Conservation (phyloP, 2,329 filamentous ascomycete genomes). For the Allantophomopsis lycopodina region DNA sequence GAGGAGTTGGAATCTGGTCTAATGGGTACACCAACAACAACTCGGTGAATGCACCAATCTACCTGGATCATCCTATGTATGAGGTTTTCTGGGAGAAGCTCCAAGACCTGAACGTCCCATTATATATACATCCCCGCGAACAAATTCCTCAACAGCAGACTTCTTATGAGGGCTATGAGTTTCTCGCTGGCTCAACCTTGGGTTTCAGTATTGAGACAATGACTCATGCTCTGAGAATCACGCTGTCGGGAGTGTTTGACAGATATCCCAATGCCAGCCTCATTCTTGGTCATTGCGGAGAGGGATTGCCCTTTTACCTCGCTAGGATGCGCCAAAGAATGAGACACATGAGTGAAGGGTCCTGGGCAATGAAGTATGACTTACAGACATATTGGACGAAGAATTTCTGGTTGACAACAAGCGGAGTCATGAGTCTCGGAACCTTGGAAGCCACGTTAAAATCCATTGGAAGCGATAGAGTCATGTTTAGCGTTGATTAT, state of each 20-base stretch:
- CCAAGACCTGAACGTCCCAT: slow-evolving; percentile 25
- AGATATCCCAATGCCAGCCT: slow-evolving; percentile 37
- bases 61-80: slow-evolving; percentile 20
- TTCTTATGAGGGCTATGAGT: slow-evolving; percentile 2
- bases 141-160: slow-evolving; percentile 15
- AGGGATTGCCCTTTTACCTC: slow-evolving; percentile 39
- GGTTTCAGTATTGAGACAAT: slow-evolving; percentile 37
- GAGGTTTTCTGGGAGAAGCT: slow-evolving; percentile 24
- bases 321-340: slow-evolving; percentile 16
- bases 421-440: slow-evolving; percentile 34
- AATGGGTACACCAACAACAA: slow-evolving; percentile 20
- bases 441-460: slow-evolving; percentile 28
- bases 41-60: slow-evolving; percentile 27
- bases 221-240: slow-evolving; percentile 33
- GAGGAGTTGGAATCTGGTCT: slow-evolving; percentile 32
- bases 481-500: slow-evolving; percentile 37
- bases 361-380: slow-evolving; percentile 1
- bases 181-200: slow-evolving; percentile 26
- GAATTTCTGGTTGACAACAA: slow-evolving; percentile 44
- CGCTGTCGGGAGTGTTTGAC: slow-evolving; percentile 39
- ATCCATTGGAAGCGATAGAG: slow-evolving; percentile 22
- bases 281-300: slow-evolving; percentile 36
- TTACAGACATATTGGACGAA: slow-evolving; percentile 36
- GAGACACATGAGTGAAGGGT: slow-evolving; percentile 2
- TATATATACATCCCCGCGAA: slow-evolving; percentile 26